Evolutionary conservation across 176 grass and related monocot species (phyloP).

Genomic region (Luzula sylvatica): DNA sequence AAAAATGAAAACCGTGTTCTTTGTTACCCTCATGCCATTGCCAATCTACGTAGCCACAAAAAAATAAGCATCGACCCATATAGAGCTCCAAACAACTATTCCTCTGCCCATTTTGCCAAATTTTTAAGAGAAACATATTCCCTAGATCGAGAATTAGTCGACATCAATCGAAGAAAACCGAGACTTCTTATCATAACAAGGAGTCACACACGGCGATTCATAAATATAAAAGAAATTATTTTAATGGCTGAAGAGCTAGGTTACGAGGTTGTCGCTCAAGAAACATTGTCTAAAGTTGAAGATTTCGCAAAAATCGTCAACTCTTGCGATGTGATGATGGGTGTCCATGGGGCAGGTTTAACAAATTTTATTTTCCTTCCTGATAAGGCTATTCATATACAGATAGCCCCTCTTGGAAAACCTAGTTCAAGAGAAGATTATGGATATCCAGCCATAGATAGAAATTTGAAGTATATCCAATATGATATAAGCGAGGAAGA

Average conservation of each 20-base stretch:
- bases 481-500: constrained; percentile 56
- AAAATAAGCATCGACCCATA: constrained; percentile 71
- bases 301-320: constrained; percentile 63
- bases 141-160: constrained; percentile 20
- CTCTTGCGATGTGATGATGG: constrained; percentile 48
- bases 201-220: constrained; percentile 36
- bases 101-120: constrained; percentile 41
- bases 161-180: neutral
- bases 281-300: constrained; percentile 29
- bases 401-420: constrained; percentile 59
- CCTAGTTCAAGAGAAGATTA: constrained; percentile 40
- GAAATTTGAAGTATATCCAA: constrained; percentile 54
- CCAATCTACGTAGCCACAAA: constrained; percentile 52
- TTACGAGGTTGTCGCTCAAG: constrained; percentile 52
- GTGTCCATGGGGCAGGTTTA: constrained; percentile 70
- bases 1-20: constrained; percentile 29
- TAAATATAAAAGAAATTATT: constrained; percentile 45
- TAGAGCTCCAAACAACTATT: constrained; percentile 41
- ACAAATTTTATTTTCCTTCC: constrained; percentile 90
- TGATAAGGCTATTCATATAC: constrained; percentile 39
- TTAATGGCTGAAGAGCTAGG: constrained; percentile 30
- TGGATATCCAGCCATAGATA: constrained; percentile 35
- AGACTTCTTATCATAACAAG: constrained; percentile 45
- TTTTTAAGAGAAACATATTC: constrained; percentile 38
- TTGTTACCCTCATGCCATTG: constrained; percentile 55